These are phyloP conservation scores for Alternaria hordeiaustralica DNA, from an alignment of 2,329 filamentous ascomycete species.

Conservation along the genomic window DNA sequence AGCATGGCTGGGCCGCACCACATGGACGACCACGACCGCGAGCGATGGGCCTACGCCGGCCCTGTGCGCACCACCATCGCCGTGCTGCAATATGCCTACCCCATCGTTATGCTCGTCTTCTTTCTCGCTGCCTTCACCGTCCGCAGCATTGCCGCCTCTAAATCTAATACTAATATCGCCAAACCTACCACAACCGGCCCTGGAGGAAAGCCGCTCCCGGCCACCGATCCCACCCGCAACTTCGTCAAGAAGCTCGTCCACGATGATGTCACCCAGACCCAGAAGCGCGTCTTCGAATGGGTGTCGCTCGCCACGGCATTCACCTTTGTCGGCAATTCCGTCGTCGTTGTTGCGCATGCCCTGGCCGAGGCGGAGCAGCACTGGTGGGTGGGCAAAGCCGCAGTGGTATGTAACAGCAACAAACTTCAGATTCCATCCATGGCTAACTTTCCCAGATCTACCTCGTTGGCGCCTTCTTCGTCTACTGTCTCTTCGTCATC, in stretches of 20 bases:
- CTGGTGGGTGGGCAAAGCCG: conserved; percentile 84
- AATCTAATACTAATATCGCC: conserved; percentile 52
- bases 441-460: conserved; percentile 69
- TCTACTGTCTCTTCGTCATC: conserved; percentile 84
- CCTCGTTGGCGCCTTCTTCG: conserved; percentile 81
- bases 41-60: conserved; percentile 27
- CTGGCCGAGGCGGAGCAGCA: conserved; percentile 68
- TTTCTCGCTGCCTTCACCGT: conserved; percentile 68
- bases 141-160: conserved; percentile 64
- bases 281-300: conserved; percentile 77
- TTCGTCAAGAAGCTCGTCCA: conserved; percentile 55
- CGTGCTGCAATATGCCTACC: conserved; percentile 64
- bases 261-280: conserved; percentile 67
- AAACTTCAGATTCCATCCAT: too few relatives aligned
- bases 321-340: conserved; percentile 77
- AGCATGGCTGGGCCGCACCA: conserved; percentile 27
- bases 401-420: conserved; percentile 65
- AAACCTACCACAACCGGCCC: conserved; percentile 70
- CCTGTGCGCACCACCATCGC: conserved; percentile 24
- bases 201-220: conserved; percentile 85
- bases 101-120: conserved; percentile 68
- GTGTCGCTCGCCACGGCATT: conserved; percentile 73
- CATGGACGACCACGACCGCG: conserved; percentile 5
- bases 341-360: conserved; percentile 76
- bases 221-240: conserved; percentile 57